Evolutionary conservation across 352 stramenopile species (phyloP).

Genomic region (Hyaloperonospora arabidopsidis): DNA sequence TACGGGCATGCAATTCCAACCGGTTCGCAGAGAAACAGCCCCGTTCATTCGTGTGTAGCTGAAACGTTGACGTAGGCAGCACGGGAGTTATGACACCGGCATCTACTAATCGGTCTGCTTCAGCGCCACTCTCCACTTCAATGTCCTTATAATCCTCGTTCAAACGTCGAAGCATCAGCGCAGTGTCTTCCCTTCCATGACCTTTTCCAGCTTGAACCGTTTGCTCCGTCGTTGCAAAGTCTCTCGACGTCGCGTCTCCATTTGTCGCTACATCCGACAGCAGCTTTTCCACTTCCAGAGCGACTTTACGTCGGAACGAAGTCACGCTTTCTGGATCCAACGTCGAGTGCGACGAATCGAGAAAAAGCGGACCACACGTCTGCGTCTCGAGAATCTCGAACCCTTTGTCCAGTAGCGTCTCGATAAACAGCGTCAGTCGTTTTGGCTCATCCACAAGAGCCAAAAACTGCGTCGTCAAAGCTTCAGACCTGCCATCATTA

Average conservation of each 20-base stretch:
- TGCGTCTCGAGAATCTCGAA: conserved; percentile 50
- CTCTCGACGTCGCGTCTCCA: conserved; percentile 20
- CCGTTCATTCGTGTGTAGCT: conserved; percentile 51
- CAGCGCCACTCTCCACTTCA: too few relatives aligned
- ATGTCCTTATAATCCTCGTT: too few relatives aligned
- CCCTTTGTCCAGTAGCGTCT: conserved; percentile 25
- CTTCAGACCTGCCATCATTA: too few relatives aligned
- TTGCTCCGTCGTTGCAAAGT: conserved; percentile 4
- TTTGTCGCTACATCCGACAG: conserved; percentile 25
- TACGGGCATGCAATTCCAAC: conserved; percentile 59
- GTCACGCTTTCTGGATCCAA: conserved; percentile 44
- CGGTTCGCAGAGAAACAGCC: conserved; percentile 57
- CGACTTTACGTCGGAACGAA: conserved; percentile 48
- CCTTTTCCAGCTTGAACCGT: conserved; percentile 6
- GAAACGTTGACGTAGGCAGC: conserved; percentile 43
- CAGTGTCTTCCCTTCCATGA: conserved; percentile 19
- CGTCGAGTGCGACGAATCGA: conserved; percentile 59
- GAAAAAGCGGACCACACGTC: conserved; percentile 49
- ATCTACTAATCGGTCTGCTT: conserved; percentile 36
- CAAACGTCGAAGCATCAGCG: too few relatives aligned
- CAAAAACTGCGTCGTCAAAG: conserved; percentile 29
- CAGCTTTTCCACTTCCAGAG: conserved; percentile 43
- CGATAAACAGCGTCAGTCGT: conserved; percentile 35
- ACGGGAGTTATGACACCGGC: conserved; percentile 30
- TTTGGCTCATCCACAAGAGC: conserved; percentile 48